These are phyloP conservation scores for Solanum bulbocastanum DNA, from an alignment of 257 asterid species.

Conservation along the genomic window DNA sequence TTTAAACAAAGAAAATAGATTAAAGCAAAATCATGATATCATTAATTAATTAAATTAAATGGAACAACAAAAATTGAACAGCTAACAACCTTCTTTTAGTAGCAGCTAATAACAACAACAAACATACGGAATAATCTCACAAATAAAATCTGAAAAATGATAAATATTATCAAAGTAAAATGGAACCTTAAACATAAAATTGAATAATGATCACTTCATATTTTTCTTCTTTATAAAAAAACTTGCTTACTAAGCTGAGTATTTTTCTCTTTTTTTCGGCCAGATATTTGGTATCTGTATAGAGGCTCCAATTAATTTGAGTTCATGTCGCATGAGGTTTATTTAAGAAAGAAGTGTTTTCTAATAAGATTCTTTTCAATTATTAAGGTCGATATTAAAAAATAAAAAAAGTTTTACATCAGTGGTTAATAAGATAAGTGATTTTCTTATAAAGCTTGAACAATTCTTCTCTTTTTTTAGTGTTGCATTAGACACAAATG, in stretches of 20 bases:
- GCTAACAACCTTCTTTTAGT: background rate
- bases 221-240: background rate
- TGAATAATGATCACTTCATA: background rate
- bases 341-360: background rate
- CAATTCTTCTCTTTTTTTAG: no score
- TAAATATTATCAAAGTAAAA: background rate
- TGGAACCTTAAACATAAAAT: background rate
- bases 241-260: no score
- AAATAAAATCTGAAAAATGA: no score
- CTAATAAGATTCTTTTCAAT: no score
- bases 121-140: background rate
- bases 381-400: no score
- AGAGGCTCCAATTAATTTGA: no score
- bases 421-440: background rate
- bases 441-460: background rate
- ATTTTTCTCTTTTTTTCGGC: no score
- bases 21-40: background rate
- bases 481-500: background rate
- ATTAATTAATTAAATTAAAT: background rate
- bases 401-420: no score
- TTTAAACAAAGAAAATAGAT: background rate
- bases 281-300: no score
- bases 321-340: no score
- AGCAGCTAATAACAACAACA: background rate
- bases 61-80: background rate